phyloP scores from a whole-genome alignment of 2,329 filamentous ascomycete species.

The Dactylellina leptospora region DNA sequence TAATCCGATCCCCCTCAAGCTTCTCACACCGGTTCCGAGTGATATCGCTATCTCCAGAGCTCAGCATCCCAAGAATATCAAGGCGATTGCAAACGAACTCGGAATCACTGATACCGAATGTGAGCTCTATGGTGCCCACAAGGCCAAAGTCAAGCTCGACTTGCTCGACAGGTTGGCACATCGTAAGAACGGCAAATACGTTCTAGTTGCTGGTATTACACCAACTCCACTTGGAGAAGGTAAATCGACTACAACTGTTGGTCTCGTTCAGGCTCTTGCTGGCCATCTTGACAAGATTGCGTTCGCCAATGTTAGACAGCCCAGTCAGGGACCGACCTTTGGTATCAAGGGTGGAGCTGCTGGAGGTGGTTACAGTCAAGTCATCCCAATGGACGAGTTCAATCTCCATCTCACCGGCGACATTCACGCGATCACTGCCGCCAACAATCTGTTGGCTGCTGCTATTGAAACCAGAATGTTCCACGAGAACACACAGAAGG shows the following conservation, averaged over 20 bases:
- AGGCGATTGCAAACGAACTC: conserved; percentile 81
- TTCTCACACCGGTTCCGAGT: conserved; percentile 84
- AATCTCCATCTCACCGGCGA: conserved; percentile 97
- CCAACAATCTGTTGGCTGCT: conserved; percentile 90
- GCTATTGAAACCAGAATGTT: conserved; percentile 98
- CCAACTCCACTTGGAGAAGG: conserved; percentile 96
- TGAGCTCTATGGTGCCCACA: conserved; percentile 93
- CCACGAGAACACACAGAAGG: conserved; percentile 94
- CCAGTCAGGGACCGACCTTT: conserved; percentile 96
- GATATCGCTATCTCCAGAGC: conserved; percentile 91
- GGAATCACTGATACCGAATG: conserved; percentile 89
- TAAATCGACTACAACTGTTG: conserved; percentile 98
- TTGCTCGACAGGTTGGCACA: conserved; percentile 85
- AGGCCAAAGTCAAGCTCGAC: conserved; percentile 89
- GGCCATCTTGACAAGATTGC: conserved; percentile 86
- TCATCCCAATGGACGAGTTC: conserved; percentile 99
- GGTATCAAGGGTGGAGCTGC: conserved; percentile 98
- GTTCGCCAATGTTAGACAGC: conserved; percentile 96
- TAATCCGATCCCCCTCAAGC: conserved; percentile 81
- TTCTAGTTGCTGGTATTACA: conserved; percentile 94
- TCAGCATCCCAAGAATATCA: conserved; percentile 92
- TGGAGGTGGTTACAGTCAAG: conserved; percentile 96
- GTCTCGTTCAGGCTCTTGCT: conserved; percentile 88
- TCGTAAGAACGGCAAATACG: conserved; percentile 86
- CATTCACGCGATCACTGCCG: conserved; percentile 95